Evolutionary conservation across 352 stramenopile genomes (phyloP).

Genomic region (Globisporangium sylvaticum): DNA sequence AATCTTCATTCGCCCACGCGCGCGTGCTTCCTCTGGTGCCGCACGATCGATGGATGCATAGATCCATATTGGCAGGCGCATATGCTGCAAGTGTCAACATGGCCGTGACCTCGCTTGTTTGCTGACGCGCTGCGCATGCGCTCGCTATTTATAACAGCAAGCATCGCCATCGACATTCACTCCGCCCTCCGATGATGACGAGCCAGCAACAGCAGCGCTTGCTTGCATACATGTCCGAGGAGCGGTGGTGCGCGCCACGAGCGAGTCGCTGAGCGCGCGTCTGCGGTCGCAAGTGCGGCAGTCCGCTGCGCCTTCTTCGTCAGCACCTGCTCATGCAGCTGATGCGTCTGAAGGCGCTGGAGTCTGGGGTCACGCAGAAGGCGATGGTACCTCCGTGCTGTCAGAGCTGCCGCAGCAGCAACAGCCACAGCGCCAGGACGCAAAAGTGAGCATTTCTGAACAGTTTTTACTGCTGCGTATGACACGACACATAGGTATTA

Average conservation of each 20-base stretch:
- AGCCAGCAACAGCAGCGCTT: neutral
- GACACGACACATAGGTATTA: neutral
- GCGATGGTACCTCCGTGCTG: neutral
- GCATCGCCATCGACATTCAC: neutral
- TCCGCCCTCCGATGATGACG: neutral
- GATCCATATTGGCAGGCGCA: neutral
- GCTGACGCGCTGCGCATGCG: neutral
- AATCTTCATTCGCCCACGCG: neutral
- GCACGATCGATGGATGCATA: neutral
- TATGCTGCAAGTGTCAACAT: neutral
- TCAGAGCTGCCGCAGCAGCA: neutral
- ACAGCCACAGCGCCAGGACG: neutral
- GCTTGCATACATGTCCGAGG: neutral
- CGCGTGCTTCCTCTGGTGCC: neutral
- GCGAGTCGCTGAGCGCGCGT: slow-evolving; percentile 46
- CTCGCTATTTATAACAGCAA: neutral
- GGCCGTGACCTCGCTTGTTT: neutral
- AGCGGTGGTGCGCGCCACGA: slow-evolving; percentile 10
- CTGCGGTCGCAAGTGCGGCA: slow-evolving; percentile 43
- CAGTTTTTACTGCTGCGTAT: neutral
- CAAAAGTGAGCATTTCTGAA: neutral
- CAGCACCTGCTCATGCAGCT: neutral
- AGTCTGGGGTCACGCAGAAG: neutral
- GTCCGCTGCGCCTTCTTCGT: slow-evolving; percentile 17
- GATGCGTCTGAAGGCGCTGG: neutral